Conservation (phyloP, 1,284 basidiomycete genomes). For the Veloboletus limbatus region DNA sequence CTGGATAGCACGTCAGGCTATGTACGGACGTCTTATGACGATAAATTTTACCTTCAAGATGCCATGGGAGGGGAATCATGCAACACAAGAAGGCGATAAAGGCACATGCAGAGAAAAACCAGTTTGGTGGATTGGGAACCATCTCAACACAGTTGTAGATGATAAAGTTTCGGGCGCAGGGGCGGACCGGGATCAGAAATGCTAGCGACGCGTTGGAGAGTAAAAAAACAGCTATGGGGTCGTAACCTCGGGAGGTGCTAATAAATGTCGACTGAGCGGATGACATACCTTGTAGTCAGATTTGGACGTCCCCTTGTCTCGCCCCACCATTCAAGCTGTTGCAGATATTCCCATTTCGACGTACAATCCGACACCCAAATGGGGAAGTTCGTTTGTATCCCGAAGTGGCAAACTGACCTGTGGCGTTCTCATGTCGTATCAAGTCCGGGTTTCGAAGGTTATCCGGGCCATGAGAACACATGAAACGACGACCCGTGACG, state of each 20-base stretch:
- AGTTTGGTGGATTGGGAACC: slow-evolving; percentile 24
- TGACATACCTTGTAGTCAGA: slow-evolving; percentile 26
- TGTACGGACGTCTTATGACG: neutral
- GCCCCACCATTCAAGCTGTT: too few species aligned
- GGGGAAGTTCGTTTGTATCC: slow-evolving; percentile 23
- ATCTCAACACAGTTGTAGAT: slow-evolving; percentile 29
- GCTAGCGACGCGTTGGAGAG: slow-evolving; percentile 8
- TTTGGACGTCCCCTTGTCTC: slow-evolving; percentile 39
- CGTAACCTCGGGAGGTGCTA: slow-evolving; percentile 8
- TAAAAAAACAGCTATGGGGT: slow-evolving; percentile 1
- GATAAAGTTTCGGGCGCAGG: slow-evolving; percentile 1
- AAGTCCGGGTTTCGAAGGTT: slow-evolving; percentile 1
- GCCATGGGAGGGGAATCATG: slow-evolving; percentile 45
- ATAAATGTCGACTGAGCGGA: slow-evolving; percentile 20
- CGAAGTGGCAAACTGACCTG: slow-evolving; percentile 15
- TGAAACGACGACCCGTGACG: slow-evolving; percentile 20
- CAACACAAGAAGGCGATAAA: slow-evolving; percentile 38
- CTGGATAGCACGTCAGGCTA: slow-evolving; percentile 19
- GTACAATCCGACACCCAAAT: slow-evolving; percentile 27
- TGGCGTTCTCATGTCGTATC: slow-evolving; percentile 6
- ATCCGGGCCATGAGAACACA: slow-evolving; percentile 9
- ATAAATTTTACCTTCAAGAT: slow-evolving; percentile 38
- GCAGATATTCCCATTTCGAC: slow-evolving; percentile 19
- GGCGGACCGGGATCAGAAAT: slow-evolving; percentile 8
- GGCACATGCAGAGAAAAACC: slow-evolving; percentile 34